Base-by-base conservation (phyloP, 176 grass and related monocot species). In the Phragmites australis region DNA sequence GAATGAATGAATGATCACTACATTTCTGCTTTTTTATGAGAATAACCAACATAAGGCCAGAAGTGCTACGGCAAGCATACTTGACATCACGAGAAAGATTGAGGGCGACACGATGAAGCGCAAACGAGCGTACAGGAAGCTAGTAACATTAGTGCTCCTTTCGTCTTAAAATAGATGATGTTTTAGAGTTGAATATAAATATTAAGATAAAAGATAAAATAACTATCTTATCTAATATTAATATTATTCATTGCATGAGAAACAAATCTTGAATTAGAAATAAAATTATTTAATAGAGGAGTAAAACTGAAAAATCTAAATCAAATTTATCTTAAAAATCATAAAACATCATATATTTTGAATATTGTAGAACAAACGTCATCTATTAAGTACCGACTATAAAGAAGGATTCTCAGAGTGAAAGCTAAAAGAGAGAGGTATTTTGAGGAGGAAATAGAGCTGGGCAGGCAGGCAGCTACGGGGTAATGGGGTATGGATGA, bases 401-500 rank as follows among this genome's bases (percentile, higher is more conserved):
- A 75, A 6, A 0, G 12, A 22, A 0, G 19, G 18, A 14, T 21
- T 39, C 32, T 1, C 1, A 34, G 5, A 37, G 34, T 2, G 34
- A 37, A 5, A 37, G 41, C 12, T 13, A 18, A 9, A 21, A 39
- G n/a, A 47, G 19, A 65, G 26, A 68, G 84, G 68, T 37, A 73
- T 86, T 86, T 86, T 65, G 76, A 76, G 84, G 34, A 85, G 57
- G 15, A 21, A 10, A 67, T 1, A 21, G 48, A 59, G 65, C 19
- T 8, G 2, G 7, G 19, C 55, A n/a, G 7, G 19, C 55, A n/a
- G 47, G 0, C 34, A 53, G 45, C 58, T 55, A 45, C 41, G 50
- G 57, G 17, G 54, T 30, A 65, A 6, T 42, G 57, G 30, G 2
- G 62, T 27, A 19, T 22, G 53, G 23, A 30, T 29, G 64, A 44